Evolutionary conservation across 1,284 basidiomycete species (phyloP).

Genomic region (Cystobasidium slooffiae): DNA sequence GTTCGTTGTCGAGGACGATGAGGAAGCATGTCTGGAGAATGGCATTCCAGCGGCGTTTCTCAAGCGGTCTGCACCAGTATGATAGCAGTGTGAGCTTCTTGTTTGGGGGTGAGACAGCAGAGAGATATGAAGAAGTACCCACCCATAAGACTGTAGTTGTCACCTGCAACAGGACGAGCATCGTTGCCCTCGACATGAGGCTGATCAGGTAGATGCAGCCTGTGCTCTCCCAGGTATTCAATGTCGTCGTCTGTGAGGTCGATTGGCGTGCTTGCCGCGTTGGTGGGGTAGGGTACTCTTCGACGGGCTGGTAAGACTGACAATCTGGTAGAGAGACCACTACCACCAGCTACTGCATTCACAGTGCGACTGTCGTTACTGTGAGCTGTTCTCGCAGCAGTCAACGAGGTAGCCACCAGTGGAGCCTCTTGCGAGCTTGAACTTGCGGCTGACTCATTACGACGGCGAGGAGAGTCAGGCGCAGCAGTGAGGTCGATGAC

Average conservation of each 20-base stretch:
- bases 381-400: not conserved
- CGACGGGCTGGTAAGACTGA: not conserved
- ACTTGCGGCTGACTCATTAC: not conserved
- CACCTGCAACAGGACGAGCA: slow-evolving; percentile 10
- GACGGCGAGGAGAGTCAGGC: not conserved
- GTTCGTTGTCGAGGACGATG: not conserved
- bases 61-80: slow-evolving; percentile 3
- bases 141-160: slow-evolving; percentile 24
- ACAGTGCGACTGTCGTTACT: not conserved
- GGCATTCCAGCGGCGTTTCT: slow-evolving; percentile 26
- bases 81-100: not conserved
- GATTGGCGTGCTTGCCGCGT: slow-evolving; percentile 20
- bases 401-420: slow-evolving; percentile 12
- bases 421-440: not conserved
- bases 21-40: slow-evolving; percentile 7
- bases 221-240: slow-evolving; percentile 37
- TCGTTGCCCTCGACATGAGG: slow-evolving; percentile 35
- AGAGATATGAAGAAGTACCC: not conserved
- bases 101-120: not conserved
- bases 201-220: slow-evolving; percentile 23
- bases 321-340: not conserved
- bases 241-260: slow-evolving; percentile 43
- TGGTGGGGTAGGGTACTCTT: slow-evolving; percentile 15
- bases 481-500: slow-evolving; percentile 22
- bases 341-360: not conserved